These are phyloP conservation scores for Debaryomyces singareniensis DNA, from an alignment of 1,139 yeast genomes.

Conservation along the genomic window DNA sequence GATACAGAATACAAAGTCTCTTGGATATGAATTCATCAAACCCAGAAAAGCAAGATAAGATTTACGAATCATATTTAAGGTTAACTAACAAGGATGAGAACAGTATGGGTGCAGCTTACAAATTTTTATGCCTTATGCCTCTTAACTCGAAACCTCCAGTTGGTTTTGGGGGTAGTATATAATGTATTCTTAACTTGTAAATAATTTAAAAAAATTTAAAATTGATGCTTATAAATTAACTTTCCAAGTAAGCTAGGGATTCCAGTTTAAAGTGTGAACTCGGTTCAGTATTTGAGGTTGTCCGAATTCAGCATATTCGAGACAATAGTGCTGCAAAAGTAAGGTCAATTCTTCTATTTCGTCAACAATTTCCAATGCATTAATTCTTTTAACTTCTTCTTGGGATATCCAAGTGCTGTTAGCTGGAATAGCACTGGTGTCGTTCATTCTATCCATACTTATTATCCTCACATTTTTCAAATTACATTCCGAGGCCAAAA, in stretches of 20 bases:
- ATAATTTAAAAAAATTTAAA: conserved; percentile 1
- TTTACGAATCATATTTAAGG: conserved; percentile 56
- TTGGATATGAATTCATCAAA: conserved; percentile 26
- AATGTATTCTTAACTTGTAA: background rate
- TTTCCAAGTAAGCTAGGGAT: background rate
- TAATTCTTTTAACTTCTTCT: conserved; percentile 47
- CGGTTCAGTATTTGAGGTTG: background rate
- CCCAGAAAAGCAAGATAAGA: conserved; percentile 32
- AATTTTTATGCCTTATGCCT: conserved; percentile 62
- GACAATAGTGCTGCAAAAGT: conserved; percentile 71
- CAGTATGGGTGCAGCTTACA: conserved; percentile 75
- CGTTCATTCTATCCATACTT: conserved; percentile 8
- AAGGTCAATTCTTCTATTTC: conserved; percentile 82
- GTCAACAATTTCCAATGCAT: conserved; percentile 70
- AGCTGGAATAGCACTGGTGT: no score
- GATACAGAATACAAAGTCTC: conserved; percentile 57
- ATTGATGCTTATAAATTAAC: no score
- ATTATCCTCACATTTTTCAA: conserved; percentile 26
- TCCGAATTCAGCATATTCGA: conserved; percentile 17
- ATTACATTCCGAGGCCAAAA: conserved; percentile 16
- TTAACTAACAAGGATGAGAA: conserved; percentile 56
- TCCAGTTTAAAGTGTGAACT: background rate
- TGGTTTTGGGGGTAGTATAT: conserved; percentile 23
- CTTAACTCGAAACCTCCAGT: conserved; percentile 28
- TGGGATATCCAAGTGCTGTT: conserved; percentile 45